phyloP scores from a whole-genome alignment of 202 grass and related monocot genomes.

The Zoysia matrella region DNA sequence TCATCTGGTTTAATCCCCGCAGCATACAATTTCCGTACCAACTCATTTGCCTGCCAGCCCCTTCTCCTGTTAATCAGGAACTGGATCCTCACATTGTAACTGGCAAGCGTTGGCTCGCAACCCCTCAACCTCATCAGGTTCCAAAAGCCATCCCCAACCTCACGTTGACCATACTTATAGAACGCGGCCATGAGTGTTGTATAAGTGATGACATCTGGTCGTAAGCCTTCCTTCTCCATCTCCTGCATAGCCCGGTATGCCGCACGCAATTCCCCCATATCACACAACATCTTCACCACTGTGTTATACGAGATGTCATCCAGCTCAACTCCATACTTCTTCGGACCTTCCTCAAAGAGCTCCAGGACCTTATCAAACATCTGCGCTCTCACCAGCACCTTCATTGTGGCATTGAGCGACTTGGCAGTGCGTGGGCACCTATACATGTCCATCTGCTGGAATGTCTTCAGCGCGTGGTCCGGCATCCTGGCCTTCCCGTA shows the following conservation, averaged over 20 bases:
- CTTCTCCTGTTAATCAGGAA: slow-evolving; percentile 71
- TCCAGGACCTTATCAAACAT: slow-evolving; percentile 46
- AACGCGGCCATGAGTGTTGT: slow-evolving; percentile 78
- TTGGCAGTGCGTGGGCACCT: slow-evolving; percentile 69
- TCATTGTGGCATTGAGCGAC: slow-evolving; percentile 88
- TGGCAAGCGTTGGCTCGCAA: slow-evolving; percentile 70
- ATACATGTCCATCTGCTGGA: slow-evolving; percentile 73
- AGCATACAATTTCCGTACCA: slow-evolving; percentile 66
- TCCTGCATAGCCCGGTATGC: slow-evolving; percentile 65
- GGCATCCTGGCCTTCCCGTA: slow-evolving; percentile 82
- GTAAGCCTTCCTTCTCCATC: slow-evolving; percentile 68
- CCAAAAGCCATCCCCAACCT: slow-evolving; percentile 88
- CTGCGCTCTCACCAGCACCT: slow-evolving; percentile 62
- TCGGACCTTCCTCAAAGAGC: slow-evolving; percentile 49
- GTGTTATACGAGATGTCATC: slow-evolving; percentile 90
- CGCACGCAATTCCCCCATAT: slow-evolving; percentile 59
- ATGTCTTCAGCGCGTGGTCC: slow-evolving; percentile 66
- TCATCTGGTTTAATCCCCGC: slow-evolving; percentile 67
- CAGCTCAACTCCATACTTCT: slow-evolving; percentile 58
- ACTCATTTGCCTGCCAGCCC: slow-evolving; percentile 74
- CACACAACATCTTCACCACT: slow-evolving; percentile 72
- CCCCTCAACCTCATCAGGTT: slow-evolving; percentile 89
- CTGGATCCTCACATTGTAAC: slow-evolving; percentile 97
- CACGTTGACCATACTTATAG: slow-evolving; percentile 65
- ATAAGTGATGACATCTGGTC: slow-evolving; percentile 81